Evolutionary conservation across 495 filamentous ascomycete genomes (phyloP).

Genomic region (Aspergillus taichungensis): DNA sequence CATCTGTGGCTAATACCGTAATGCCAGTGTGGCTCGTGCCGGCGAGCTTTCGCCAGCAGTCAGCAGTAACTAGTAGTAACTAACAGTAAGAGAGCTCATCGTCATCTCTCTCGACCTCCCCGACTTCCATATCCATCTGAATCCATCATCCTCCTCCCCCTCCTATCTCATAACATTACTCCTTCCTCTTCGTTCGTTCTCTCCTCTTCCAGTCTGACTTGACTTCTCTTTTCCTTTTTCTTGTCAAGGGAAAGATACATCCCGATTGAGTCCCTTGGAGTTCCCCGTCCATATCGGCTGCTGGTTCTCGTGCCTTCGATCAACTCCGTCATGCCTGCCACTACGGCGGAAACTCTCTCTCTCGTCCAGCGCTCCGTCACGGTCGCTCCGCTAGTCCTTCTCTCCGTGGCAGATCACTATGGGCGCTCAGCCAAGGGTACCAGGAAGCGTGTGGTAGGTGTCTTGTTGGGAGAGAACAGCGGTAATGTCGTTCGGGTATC

Average conservation of each 20-base stretch:
- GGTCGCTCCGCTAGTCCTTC: slow-evolving; percentile 93
- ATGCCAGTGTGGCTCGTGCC: neutral
- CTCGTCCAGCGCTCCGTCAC: slow-evolving; percentile 89
- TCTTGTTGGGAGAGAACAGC: slow-evolving; percentile 89
- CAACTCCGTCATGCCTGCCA: slow-evolving; percentile 68
- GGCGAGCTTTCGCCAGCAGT: too few species aligned
- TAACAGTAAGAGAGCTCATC: neutral
- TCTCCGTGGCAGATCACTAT: slow-evolving; percentile 97
- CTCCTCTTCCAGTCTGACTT: neutral
- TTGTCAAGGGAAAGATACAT: too few species aligned
- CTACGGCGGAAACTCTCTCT: slow-evolving; percentile 87
- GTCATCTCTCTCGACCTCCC: slow-evolving; percentile 1
- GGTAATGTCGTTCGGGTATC: slow-evolving; percentile 93
- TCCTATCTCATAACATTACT: neutral
- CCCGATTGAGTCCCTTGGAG: too few species aligned
- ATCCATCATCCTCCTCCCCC: neutral
- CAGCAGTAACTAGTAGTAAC: too few species aligned
- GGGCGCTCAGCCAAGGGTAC: slow-evolving; percentile 85
- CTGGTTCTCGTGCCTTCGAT: slow-evolving; percentile 6
- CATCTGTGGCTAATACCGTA: neutral
- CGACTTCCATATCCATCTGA: too few species aligned
- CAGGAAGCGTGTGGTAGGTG: slow-evolving; percentile 90
- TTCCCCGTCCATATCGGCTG: neutral
- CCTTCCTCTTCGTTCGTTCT: too few species aligned
- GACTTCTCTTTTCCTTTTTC: too few species aligned